Percentiles rank a stretch among this genome's conserved stretches.
Conservation (phyloP, 78 protist species). For the Mantamonas sphyraenae region DNA sequence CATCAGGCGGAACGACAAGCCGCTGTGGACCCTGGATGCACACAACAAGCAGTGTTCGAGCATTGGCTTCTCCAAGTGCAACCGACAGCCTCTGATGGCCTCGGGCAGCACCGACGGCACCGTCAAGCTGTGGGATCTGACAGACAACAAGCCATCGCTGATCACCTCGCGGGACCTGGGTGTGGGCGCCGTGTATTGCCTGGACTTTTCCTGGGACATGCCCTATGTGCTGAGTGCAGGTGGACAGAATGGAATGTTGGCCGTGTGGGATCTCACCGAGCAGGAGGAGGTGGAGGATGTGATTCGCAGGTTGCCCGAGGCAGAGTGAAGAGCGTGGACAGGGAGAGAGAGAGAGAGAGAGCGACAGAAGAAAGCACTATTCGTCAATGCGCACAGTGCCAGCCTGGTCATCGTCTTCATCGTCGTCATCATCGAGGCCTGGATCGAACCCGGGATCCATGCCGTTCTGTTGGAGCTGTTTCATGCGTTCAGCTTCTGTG, state of each 20-base stretch:
- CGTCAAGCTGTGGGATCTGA: slow-evolving; percentile 4
- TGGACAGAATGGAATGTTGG: background rate
- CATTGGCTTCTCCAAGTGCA: background rate
- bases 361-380: too few relatives aligned
- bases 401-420: too few relatives aligned
- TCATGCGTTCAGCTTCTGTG: too few relatives aligned
- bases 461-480: too few relatives aligned
- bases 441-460: too few relatives aligned
- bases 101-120: background rate
- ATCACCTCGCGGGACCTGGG: background rate
- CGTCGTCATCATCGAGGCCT: too few relatives aligned
- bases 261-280: too few relatives aligned
- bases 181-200: background rate
- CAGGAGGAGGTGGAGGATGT: too few relatives aligned
- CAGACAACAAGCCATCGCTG: background rate
- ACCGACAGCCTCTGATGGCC: background rate
- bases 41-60: background rate
- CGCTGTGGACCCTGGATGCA: background rate
- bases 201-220: background rate
- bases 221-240: background rate
- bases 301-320: too few relatives aligned
- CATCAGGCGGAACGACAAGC: background rate
- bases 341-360: too few relatives aligned
- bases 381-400: too few relatives aligned
- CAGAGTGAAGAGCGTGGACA: too few relatives aligned